Conservation (phyloP, 805 yeast species). For the Suhomyces prunicola region DNA sequence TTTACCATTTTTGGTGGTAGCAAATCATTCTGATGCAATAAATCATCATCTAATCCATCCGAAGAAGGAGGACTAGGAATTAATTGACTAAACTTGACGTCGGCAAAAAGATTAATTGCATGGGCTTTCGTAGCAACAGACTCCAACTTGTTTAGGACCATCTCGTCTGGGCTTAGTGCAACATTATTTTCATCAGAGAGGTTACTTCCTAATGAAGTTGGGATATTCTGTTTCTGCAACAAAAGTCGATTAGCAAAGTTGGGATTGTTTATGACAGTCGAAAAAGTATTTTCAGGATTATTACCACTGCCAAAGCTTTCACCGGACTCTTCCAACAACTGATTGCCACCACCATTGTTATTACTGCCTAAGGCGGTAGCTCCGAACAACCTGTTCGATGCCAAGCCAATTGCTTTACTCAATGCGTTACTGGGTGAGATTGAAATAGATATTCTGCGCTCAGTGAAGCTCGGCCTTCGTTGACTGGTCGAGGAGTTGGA, state of each 20-base stretch:
- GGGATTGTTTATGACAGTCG: conserved; percentile 25
- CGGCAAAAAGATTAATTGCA: conserved; percentile 85
- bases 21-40: conserved; percentile 36
- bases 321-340: conserved; percentile 10
- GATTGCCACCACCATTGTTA: conserved; percentile 6
- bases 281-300: conserved; percentile 8
- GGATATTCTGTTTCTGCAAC: conserved; percentile 32
- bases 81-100: conserved; percentile 82
- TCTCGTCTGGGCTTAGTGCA: conserved; percentile 28
- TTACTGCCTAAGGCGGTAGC: conserved; percentile 1
- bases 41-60: conserved; percentile 36
- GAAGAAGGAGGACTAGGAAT: conserved; percentile 68
- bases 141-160: conserved; percentile 52
- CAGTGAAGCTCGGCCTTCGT: conserved; percentile 61
- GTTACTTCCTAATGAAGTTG: conserved; percentile 19
- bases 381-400: conserved; percentile 85
- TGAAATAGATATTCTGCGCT: conserved; percentile 63
- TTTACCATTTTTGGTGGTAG: conserved; percentile 58
- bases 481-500: conserved; percentile 48
- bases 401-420: conserved; percentile 81
- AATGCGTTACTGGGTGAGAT: conserved; percentile 85
- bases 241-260: conserved; percentile 35
- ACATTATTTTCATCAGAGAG: neutral
- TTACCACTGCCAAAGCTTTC: conserved; percentile 2
- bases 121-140: conserved; percentile 85